Evolutionary conservation across 495 filamentous ascomycete genomes (phyloP).

Genomic region (Neurospora sp.): DNA sequence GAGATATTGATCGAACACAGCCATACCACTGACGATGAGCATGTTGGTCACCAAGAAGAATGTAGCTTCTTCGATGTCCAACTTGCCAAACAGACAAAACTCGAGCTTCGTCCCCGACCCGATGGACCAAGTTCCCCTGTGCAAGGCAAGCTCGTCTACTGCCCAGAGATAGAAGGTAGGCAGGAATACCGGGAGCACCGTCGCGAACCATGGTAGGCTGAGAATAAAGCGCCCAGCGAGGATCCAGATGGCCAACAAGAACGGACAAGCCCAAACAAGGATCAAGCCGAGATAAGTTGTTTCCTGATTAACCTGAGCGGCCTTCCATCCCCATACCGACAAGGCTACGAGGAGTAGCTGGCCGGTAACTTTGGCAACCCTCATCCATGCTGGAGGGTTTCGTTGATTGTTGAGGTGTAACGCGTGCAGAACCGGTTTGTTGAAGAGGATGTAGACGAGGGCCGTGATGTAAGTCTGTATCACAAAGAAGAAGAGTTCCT

Average conservation of each 20-base stretch:
- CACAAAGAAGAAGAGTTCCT: conserved; percentile 68
- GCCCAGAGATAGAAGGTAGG: conserved; percentile 60
- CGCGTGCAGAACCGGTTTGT: conserved; percentile 49
- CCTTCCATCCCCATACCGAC: conserved; percentile 20
- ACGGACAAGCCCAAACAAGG: conserved; percentile 53
- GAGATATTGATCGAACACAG: conserved; percentile 52
- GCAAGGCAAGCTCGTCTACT: conserved; percentile 52
- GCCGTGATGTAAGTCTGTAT: conserved; percentile 64
- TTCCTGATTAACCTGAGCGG: background rate
- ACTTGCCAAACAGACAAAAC: conserved; percentile 44
- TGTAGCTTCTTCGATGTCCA: conserved; percentile 58
- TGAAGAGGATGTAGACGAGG: conserved; percentile 52
- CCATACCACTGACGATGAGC: conserved; percentile 53
- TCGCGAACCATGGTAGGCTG: conserved; percentile 39
- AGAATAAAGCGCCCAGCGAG: conserved; percentile 50
- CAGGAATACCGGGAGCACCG: conserved; percentile 43
- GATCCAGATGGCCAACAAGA: conserved; percentile 52
- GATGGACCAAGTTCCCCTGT: conserved; percentile 57
- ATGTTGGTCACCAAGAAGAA: conserved; percentile 60
- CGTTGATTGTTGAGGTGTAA: conserved; percentile 35
- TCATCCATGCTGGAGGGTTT: conserved; percentile 1
- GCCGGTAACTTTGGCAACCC: conserved; percentile 25
- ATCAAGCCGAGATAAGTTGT: conserved; percentile 56
- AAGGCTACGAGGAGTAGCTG: conserved; percentile 29
- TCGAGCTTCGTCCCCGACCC: conserved; percentile 50